Evolutionary conservation across 2,329 filamentous ascomycete species (phyloP).

Genomic region (Pseudovirgaria hyperparasitica): DNA sequence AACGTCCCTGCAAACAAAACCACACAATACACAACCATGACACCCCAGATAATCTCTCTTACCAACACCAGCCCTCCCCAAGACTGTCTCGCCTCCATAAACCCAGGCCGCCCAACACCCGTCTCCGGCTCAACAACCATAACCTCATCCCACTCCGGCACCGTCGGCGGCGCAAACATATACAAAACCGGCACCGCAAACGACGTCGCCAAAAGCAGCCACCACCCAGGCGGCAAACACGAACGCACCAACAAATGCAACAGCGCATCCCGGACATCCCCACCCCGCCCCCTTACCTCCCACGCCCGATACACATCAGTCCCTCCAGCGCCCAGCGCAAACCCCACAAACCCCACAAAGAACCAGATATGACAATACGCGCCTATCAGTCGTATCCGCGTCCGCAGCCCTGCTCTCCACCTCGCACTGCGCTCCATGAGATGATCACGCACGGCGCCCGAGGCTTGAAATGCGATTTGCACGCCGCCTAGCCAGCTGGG

Average conservation of each 20-base stretch:
- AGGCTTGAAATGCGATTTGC: conserved; percentile 5
- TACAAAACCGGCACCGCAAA: conserved; percentile 39
- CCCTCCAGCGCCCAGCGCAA: conserved; percentile 4
- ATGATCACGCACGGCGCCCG: conserved; percentile 6
- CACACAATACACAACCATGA: conserved; percentile 1
- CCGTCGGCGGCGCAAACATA: conserved; percentile 45
- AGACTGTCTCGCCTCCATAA: neutral
- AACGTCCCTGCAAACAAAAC: neutral
- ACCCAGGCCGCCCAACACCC: conserved; percentile 36
- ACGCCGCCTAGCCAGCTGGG: conserved; percentile 9
- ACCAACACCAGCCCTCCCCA: neutral
- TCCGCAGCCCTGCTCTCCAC: conserved; percentile 4
- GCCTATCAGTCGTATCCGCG: conserved; percentile 5
- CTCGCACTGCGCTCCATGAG: conserved; percentile 8
- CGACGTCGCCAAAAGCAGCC: conserved; percentile 6
- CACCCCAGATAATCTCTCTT: neutral
- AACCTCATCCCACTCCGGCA: conserved; percentile 46
- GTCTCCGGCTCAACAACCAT: conserved; percentile 43
- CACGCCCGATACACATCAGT: no score
- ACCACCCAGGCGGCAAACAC: conserved; percentile 7
- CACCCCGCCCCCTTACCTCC: conserved; percentile 1
- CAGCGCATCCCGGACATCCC: conserved; percentile 3
- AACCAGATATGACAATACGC: conserved; percentile 5
- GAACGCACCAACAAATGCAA: conserved; percentile 7
- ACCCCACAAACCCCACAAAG: conserved; percentile 6